phyloP scores from a whole-genome alignment of 352 stramenopile species.

The Thalassiosira mediterranea region DNA sequence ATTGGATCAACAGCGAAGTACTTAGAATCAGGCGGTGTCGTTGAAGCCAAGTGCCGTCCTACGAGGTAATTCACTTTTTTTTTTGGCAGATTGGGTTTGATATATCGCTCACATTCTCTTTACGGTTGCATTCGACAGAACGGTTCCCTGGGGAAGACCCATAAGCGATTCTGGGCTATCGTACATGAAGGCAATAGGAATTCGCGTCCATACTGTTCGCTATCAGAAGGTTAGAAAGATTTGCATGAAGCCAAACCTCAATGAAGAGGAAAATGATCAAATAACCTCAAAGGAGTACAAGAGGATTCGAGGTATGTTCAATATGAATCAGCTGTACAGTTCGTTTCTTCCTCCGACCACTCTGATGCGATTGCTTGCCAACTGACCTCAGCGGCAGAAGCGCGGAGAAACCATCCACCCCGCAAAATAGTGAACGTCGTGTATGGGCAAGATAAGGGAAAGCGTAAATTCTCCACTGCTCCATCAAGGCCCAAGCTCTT shows the following conservation, averaged over 20 bases:
- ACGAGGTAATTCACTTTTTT: slow-evolving; percentile 34
- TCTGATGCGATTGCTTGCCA: not conserved
- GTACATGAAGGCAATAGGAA: slow-evolving; percentile 68
- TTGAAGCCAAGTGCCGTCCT: slow-evolving; percentile 58
- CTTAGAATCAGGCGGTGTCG: slow-evolving; percentile 40
- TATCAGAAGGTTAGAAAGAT: slow-evolving; percentile 63
- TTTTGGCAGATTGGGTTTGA: slow-evolving; percentile 11
- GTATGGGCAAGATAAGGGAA: slow-evolving; percentile 43
- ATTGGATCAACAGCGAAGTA: slow-evolving; percentile 49
- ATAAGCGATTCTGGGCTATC: slow-evolving; percentile 51
- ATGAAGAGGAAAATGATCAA: slow-evolving; percentile 10
- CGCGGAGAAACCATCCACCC: slow-evolving; percentile 56
- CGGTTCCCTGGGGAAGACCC: slow-evolving; percentile 54
- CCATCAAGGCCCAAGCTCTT: slow-evolving; percentile 52
- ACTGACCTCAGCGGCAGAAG: slow-evolving; percentile 43
- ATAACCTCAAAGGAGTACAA: slow-evolving; percentile 50
- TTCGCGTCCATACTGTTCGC: slow-evolving; percentile 63
- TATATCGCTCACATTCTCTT: slow-evolving; percentile 8
- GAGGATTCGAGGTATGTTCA: slow-evolving; percentile 47
- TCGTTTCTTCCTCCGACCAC: not conserved
- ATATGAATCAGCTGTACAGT: not conserved
- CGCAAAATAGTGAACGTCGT: slow-evolving; percentile 49
- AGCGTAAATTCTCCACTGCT: slow-evolving; percentile 33
- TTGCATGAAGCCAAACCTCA: slow-evolving; percentile 28
- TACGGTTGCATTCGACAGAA: slow-evolving; percentile 32